A percentile compares a stretch with the other conserved stretches of the same genome.
Conservation (phyloP, 108 stramenopile species). For the Conticribra weissflogii region DNA sequence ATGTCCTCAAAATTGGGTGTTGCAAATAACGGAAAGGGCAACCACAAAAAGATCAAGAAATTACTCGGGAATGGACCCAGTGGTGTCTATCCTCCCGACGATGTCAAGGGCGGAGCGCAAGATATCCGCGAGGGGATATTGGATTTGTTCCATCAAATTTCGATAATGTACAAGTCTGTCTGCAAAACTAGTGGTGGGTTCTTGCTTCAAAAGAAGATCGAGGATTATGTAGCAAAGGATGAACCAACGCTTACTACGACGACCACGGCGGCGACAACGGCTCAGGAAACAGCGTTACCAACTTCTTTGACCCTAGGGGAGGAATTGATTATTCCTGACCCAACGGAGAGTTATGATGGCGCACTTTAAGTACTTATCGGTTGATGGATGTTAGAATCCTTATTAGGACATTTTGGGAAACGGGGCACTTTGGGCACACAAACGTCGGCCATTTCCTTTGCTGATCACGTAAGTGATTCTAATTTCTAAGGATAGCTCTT, state of each 20-base stretch:
- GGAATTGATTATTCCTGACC: constrained; percentile 42
- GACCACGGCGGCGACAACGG: constrained; percentile 3
- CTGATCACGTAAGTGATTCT: too few species aligned
- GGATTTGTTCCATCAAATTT: constrained; percentile 50
- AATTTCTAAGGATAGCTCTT: too few species aligned
- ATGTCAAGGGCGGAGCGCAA: constrained; percentile 37
- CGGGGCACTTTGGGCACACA: too few species aligned
- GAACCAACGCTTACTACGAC: constrained; percentile 3
- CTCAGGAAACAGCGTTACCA: constrained; percentile 9
- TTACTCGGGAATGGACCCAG: constrained; percentile 44
- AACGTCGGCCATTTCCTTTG: too few species aligned
- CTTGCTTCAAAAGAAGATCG: constrained; percentile 31
- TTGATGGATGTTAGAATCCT: too few species aligned
- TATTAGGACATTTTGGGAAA: too few species aligned
- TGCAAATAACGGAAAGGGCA: constrained; percentile 38
- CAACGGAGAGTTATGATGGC: constrained; percentile 29
- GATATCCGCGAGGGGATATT: constrained; percentile 44
- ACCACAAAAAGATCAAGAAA: constrained; percentile 40
- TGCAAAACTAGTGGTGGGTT: constrained; percentile 8
- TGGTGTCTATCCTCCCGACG: constrained; percentile 44
- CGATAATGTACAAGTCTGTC: constrained; percentile 33
- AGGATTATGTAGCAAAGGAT: constrained; percentile 4
- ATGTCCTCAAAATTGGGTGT: constrained; percentile 37
- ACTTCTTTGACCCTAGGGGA: constrained; percentile 15
- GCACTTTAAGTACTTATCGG: too few species aligned